phyloP scores from a whole-genome alignment of 352 stramenopile species.

The Phytophthora uliginosa region DNA sequence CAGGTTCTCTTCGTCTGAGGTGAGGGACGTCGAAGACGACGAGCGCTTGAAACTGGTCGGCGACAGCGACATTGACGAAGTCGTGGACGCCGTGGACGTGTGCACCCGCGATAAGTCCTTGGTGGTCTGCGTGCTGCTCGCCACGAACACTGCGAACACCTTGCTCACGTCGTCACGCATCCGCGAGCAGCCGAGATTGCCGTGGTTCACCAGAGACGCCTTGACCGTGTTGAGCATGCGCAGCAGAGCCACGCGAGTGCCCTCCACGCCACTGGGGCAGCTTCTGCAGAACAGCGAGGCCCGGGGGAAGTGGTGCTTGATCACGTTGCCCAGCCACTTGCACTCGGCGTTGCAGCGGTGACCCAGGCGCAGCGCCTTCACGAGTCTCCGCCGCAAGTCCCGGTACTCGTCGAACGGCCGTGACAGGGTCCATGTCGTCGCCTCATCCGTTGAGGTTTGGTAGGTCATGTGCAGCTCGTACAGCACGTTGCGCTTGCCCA shows the following conservation, averaged over 20 bases:
- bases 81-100: constrained; percentile 13
- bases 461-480: constrained; percentile 49
- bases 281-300: constrained; percentile 42
- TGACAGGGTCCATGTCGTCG: constrained; percentile 39
- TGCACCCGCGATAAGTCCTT: constrained; percentile 12
- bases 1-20: constrained; percentile 39
- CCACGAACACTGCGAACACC: constrained; percentile 39
- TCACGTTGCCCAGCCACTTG: constrained; percentile 63
- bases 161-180: constrained; percentile 43
- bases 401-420: constrained; percentile 55
- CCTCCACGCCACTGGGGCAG: constrained; percentile 37
- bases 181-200: constrained; percentile 41
- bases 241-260: constrained; percentile 35
- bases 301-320: constrained; percentile 67
- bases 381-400: constrained; percentile 46
- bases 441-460: constrained; percentile 30
- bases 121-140: constrained; percentile 11
- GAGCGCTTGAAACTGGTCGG: constrained; percentile 25
- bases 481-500: constrained; percentile 36
- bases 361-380: constrained; percentile 52
- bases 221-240: constrained; percentile 48
- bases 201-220: constrained; percentile 44
- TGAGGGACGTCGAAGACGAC: constrained; percentile 24
- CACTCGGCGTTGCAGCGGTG: constrained; percentile 71
- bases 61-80: constrained; percentile 13